A percentile compares a stretch with the other conserved stretches of the same genome.
phyloP scores from a whole-genome alignment of 257 asterid species.

The Cordia subcordata region DNA sequence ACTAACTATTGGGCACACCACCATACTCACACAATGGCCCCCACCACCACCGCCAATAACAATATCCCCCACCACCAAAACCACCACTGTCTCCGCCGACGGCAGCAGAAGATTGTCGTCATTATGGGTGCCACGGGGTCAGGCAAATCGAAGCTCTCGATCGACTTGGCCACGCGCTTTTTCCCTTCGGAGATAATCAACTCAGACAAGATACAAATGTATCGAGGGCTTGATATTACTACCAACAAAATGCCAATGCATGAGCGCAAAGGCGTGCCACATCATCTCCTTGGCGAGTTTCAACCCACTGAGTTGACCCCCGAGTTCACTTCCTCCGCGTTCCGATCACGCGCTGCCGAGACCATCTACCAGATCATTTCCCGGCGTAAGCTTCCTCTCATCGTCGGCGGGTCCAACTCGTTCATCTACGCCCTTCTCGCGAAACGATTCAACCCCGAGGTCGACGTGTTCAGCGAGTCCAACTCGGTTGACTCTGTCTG shows the following conservation, averaged over 20 bases:
- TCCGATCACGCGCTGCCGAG: slow-evolving; percentile 32
- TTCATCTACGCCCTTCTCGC: slow-evolving; percentile 55
- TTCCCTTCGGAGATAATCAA: slow-evolving; percentile 72
- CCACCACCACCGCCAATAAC: slow-evolving; percentile 12
- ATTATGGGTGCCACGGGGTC: slow-evolving; percentile 91
- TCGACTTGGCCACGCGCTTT: slow-evolving; percentile 60
- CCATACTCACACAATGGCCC: slow-evolving; percentile 18
- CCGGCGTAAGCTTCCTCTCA: slow-evolving; percentile 36
- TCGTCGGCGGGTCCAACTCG: slow-evolving; percentile 95
- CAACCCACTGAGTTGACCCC: slow-evolving; percentile 47
- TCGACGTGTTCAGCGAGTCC: slow-evolving; percentile 44
- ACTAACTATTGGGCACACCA: slow-evolving; percentile 6
- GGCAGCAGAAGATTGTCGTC: slow-evolving; percentile 44
- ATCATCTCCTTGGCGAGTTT: slow-evolving; percentile 75
- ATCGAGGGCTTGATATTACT: slow-evolving; percentile 59
- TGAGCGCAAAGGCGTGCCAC: slow-evolving; percentile 54
- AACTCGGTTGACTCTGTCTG: slow-evolving; percentile 21
- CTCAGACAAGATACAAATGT: slow-evolving; percentile 84
- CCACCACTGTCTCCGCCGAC: slow-evolving; percentile 15
- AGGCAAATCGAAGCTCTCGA: slow-evolving; percentile 79
- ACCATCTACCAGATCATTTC: slow-evolving; percentile 35
- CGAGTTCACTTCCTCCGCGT: slow-evolving; percentile 60
- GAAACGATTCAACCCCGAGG: slow-evolving; percentile 31
- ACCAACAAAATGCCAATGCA: slow-evolving; percentile 65
- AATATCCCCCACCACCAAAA: slow-evolving; percentile 3